Evolutionary conservation across 352 stramenopile species (phyloP), one percentile per base, ranked within the genome.

Genomic region (Sclerospora graminicola): DNA sequence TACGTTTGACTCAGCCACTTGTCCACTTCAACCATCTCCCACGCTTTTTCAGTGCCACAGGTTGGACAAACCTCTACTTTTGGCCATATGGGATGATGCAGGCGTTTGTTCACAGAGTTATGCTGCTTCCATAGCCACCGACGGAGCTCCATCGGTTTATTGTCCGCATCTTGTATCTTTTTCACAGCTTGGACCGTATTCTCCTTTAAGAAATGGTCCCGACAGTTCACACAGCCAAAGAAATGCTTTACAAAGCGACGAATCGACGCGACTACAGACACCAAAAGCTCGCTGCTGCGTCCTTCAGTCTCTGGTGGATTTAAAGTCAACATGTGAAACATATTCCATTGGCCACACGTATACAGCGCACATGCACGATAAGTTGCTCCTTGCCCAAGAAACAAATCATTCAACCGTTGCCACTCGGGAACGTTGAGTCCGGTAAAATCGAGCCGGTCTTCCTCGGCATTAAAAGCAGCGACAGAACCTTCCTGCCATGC

Each of bases 321-420:
- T 54, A 90, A 66, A 13, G 72, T 88, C 42, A 90, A 51, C 75
- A 90, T 82, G 64, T 90, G 78, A 56, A 90, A 90, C 70, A 90
- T 84, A 33, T 69, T 90, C 78, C 78, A 90, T 56, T 90, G 78
- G 1, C 78, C 78, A 38, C 78, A 90, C 31, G 78, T 90, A 54
- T 90, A 90, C 18, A 82, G 47, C 16, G 76, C 78, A 27, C 78
- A 90, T 1, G 78, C 71, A 16, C 63, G 63, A 49, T 90, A 90
- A 1, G 67, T 60, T 11, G 66, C 64, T 16, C 78, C 78, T 32
- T 83, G 48, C 19, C 78, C 78, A 4, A 70, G 5, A 42, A 90
- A 90, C 43, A 88, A 45, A 34, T 82, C 59, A 27, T 66, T 62
- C 18, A 84, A 29, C 5, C 66, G 58, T 54, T 87, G 73, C 78